Evolutionary conservation across 805 yeast species (phyloP).

Genomic region (Limtongia smithiae): DNA sequence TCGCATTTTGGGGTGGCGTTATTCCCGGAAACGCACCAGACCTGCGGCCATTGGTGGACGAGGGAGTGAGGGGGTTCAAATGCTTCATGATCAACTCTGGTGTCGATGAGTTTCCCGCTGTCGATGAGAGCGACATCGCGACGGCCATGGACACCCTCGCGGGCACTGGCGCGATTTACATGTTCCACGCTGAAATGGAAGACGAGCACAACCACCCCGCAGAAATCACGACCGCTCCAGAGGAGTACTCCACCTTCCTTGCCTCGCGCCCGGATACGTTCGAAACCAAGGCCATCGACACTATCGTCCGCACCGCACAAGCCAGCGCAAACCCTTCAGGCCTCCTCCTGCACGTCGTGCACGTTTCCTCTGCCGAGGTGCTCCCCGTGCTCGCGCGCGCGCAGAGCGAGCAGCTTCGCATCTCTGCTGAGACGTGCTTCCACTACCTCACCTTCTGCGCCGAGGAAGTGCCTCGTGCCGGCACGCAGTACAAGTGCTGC

Average conservation of each 20-base stretch:
- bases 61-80: slow-evolving; percentile 92
- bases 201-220: slow-evolving; percentile 24
- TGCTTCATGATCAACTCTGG: slow-evolving; percentile 91
- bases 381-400: slow-evolving; percentile 70
- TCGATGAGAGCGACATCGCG: slow-evolving; percentile 59
- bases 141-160: slow-evolving; percentile 63
- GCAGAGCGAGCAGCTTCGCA: slow-evolving; percentile 40
- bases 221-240: slow-evolving; percentile 19
- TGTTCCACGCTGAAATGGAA: slow-evolving; percentile 89
- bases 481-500: slow-evolving; percentile 87
- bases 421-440: slow-evolving; percentile 91
- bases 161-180: slow-evolving; percentile 62
- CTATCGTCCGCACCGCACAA: slow-evolving; percentile 61
- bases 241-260: slow-evolving; percentile 63
- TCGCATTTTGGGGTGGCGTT: slow-evolving; percentile 95
- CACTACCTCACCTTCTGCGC: slow-evolving; percentile 79
- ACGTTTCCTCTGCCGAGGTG: slow-evolving; percentile 81
- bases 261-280: slow-evolving; percentile 85
- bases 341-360: slow-evolving; percentile 73
- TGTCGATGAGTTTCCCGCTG: slow-evolving; percentile 93
- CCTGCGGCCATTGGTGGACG: slow-evolving; percentile 67
- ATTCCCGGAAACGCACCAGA: slow-evolving; percentile 72
- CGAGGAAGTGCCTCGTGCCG: slow-evolving; percentile 70
- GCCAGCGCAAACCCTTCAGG: slow-evolving; percentile 34
- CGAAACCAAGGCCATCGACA: slow-evolving; percentile 78